Percentiles rank a stretch among this genome's conserved stretches.
These are phyloP conservation scores for Trichoderma gracile DNA, from an alignment of 2,329 filamentous ascomycete genomes.

Conservation along the genomic window DNA sequence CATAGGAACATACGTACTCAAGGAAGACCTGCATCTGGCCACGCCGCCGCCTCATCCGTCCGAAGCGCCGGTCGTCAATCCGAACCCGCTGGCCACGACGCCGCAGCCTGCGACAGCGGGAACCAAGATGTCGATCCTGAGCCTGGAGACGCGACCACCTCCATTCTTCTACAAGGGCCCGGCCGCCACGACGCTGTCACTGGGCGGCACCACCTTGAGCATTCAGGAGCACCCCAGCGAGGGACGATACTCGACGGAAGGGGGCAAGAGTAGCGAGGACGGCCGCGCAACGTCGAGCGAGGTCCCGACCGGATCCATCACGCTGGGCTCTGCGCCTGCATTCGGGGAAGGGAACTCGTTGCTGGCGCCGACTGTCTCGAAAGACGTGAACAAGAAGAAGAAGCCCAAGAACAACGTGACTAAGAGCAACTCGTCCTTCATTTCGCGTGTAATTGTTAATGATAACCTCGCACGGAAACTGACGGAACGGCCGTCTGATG, in stretches of 20 bases:
- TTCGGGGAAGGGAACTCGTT: constrained; percentile 87
- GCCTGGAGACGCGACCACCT: constrained; percentile 63
- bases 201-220: constrained; percentile 48
- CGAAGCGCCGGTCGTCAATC: constrained; percentile 81
- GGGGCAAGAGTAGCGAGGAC: constrained; percentile 59
- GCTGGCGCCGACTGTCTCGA: constrained; percentile 61
- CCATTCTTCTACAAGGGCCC: constrained; percentile 57
- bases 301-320: constrained; percentile 44
- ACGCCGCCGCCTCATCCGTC: constrained; percentile 95
- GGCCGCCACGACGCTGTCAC: constrained; percentile 52
- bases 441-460: constrained; percentile 92
- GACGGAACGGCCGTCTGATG: constrained; percentile 74
- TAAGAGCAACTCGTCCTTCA: constrained; percentile 98
- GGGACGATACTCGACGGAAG: constrained; percentile 60
- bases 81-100: constrained; percentile 85
- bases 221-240: constrained; percentile 65
- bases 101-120: constrained; percentile 82
- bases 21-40: constrained; percentile 88
- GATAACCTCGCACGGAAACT: constrained; percentile 78
- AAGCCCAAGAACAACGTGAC: constrained; percentile 99
- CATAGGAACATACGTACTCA: constrained; percentile 81
- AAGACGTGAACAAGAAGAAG: constrained; percentile 75
- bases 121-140: constrained; percentile 78
- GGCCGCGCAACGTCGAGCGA: constrained; percentile 57
- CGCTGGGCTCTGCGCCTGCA: constrained; percentile 56